phyloP scores from a whole-genome alignment of 1,284 basidiomycete species.

The Agaricales sp. region DNA sequence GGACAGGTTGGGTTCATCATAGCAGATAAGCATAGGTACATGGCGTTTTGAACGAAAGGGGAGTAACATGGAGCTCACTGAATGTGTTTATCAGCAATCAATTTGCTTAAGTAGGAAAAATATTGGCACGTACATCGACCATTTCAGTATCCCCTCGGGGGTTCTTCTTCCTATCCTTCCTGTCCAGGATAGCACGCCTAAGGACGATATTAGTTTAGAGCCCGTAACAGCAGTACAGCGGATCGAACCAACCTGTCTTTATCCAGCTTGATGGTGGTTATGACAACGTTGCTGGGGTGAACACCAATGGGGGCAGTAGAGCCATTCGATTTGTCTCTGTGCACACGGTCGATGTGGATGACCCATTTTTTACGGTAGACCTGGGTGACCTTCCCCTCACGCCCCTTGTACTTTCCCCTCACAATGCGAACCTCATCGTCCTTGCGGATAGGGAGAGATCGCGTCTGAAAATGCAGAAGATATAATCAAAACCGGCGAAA shows the following conservation, averaged over 20 bases:
- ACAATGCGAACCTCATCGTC: slow-evolving; percentile 98
- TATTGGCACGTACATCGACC: slow-evolving; percentile 59
- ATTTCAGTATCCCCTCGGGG: slow-evolving; percentile 56
- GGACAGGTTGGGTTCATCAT: background rate
- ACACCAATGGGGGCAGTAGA: slow-evolving; percentile 91
- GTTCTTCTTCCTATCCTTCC: slow-evolving; percentile 68
- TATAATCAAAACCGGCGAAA: slow-evolving; percentile 3
- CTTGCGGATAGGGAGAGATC: slow-evolving; percentile 94
- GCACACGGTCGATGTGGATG: slow-evolving; percentile 96
- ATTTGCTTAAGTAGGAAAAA: too few species aligned
- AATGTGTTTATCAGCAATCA: too few species aligned
- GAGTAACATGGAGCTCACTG: slow-evolving; percentile 1
- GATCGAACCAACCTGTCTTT: slow-evolving; percentile 62
- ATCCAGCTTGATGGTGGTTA: slow-evolving; percentile 85
- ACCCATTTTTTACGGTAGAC: slow-evolving; percentile 99
- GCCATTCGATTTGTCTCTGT: slow-evolving; percentile 97
- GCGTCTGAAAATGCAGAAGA: slow-evolving; percentile 40
- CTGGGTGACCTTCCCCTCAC: slow-evolving; percentile 96
- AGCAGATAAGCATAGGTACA: background rate
- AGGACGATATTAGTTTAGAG: slow-evolving; percentile 3
- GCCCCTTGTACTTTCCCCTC: slow-evolving; percentile 93
- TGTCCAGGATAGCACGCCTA: slow-evolving; percentile 73
- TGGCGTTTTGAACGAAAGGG: background rate
- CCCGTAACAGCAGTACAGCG: slow-evolving; percentile 1
- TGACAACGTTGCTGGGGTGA: slow-evolving; percentile 96